phyloP scores from a whole-genome alignment of 164 flowering plant genomes.

The Magnolia kwangsiensis region DNA sequence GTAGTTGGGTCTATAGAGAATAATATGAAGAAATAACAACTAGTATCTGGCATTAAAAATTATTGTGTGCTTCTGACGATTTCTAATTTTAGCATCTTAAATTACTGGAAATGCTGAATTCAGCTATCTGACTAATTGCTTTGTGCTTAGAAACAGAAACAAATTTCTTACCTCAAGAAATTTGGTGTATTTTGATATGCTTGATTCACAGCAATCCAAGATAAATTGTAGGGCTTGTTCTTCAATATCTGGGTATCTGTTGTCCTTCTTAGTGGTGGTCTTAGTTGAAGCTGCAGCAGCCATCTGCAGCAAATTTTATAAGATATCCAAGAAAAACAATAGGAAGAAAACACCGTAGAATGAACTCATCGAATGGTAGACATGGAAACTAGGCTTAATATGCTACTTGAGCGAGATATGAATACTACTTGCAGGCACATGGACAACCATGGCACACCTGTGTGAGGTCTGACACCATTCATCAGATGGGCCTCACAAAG shows the following conservation, averaged over 20 bases:
- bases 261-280: slow-evolving; percentile 48
- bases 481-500: background rate
- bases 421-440: background rate
- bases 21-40: too few species aligned
- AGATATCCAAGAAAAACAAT: background rate
- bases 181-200: slow-evolving; percentile 81
- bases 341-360: too few species aligned
- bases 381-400: background rate
- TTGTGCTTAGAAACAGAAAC: background rate
- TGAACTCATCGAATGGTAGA: background rate
- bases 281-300: slow-evolving; percentile 86
- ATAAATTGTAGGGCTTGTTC: slow-evolving; percentile 79
- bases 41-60: too few species aligned
- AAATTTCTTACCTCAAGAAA: slow-evolving; percentile 63
- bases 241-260: slow-evolving; percentile 71
- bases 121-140: background rate
- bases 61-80: background rate
- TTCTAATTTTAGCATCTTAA: background rate
- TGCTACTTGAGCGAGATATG: background rate
- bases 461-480: background rate
- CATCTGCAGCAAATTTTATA: slow-evolving; percentile 47
- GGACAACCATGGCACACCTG: background rate
- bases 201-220: slow-evolving; percentile 78
- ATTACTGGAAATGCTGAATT: background rate
- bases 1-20: too few species aligned